Conservation (phyloP, 345 rosid species). For the Microcos paniculata region DNA sequence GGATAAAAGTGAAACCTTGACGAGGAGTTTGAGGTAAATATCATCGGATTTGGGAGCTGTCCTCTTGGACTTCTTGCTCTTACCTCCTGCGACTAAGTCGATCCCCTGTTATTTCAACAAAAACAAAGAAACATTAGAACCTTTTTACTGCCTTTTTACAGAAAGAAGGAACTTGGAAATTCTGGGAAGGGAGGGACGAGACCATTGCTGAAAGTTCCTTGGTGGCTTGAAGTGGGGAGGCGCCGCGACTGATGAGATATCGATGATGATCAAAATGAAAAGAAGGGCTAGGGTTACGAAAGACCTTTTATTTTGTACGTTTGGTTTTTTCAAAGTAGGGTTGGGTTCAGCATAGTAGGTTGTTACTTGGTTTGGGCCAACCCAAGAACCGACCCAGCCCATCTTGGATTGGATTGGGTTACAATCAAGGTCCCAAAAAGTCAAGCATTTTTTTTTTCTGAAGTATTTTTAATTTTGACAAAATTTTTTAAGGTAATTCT, state of each 20-base stretch:
- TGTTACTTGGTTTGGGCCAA: no score
- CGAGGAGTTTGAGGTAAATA: slow-evolving; percentile 91
- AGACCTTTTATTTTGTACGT: slow-evolving; percentile 15
- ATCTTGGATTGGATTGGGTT: no score
- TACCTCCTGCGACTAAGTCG: slow-evolving; percentile 92
- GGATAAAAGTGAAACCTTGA: slow-evolving; percentile 51
- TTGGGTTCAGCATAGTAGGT: no score
- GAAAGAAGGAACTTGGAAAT: neutral
- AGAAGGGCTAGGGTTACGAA: slow-evolving; percentile 45
- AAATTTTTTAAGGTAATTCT: no score
- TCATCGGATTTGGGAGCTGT: slow-evolving; percentile 90
- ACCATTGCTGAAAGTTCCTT: slow-evolving; percentile 40
- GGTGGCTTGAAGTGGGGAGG: neutral
- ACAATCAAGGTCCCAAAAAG: no score
- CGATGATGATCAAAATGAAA: neutral
- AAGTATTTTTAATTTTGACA: no score
- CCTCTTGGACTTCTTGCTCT: slow-evolving; percentile 87
- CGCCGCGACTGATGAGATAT: slow-evolving; percentile 8
- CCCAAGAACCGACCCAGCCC: no score
- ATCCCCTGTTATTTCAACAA: slow-evolving; percentile 58
- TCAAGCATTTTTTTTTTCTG: no score
- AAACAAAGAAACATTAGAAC: neutral
- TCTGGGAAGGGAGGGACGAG: neutral
- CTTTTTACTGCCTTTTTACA: neutral
- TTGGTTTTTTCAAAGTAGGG: neutral